Percentiles rank a stretch among this genome's conserved stretches.
These are phyloP conservation scores for Asparagopsis taxiformis DNA, from an alignment of 31 red algal genomes.

Conservation along the genomic window DNA sequence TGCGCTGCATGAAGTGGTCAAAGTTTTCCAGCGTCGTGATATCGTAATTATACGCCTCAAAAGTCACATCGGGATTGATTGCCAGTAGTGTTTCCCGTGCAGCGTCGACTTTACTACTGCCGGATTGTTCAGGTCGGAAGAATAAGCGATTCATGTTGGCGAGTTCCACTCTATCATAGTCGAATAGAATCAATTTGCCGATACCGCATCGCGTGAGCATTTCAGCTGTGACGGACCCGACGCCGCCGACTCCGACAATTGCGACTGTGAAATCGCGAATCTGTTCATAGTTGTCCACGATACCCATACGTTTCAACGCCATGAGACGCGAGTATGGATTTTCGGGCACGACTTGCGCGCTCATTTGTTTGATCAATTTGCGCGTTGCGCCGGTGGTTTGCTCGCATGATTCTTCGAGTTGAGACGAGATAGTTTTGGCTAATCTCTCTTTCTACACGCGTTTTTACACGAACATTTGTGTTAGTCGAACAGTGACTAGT, in stretches of 20 bases:
- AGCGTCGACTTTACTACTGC: conserved; percentile 70
- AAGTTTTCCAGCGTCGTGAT: conserved; percentile 76
- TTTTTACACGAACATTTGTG: too few relatives aligned
- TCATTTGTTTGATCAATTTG: conserved; percentile 33
- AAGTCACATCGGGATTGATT: conserved; percentile 87
- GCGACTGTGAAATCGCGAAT: conserved; percentile 64
- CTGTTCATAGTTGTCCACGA: conserved; percentile 78
- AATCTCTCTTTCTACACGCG: not conserved
- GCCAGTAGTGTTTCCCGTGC: conserved; percentile 55
- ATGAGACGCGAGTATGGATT: conserved; percentile 96
- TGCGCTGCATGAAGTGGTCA: conserved; percentile 44
- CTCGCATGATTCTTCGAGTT: not conserved
- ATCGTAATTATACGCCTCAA: conserved; percentile 74
- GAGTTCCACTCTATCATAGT: conserved; percentile 84
- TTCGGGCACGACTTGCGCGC: conserved; percentile 47
- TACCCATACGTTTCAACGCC: conserved; percentile 89
- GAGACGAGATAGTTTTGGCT: not conserved
- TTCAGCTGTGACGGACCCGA: conserved; percentile 87
- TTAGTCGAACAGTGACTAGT: too few relatives aligned
- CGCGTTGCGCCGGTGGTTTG: not conserved
- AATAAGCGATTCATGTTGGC: conserved; percentile 98
- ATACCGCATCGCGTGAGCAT: conserved; percentile 98
- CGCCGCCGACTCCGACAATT: conserved; percentile 86
- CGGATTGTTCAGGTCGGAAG: conserved; percentile 77
- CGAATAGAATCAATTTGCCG: conserved; percentile 84